Percentiles rank a stretch among this genome's conserved stretches.
These are phyloP conservation scores for Exobasidium cylindrosporum DNA, from an alignment of 1,284 basidiomycete species.

Conservation along the genomic window DNA sequence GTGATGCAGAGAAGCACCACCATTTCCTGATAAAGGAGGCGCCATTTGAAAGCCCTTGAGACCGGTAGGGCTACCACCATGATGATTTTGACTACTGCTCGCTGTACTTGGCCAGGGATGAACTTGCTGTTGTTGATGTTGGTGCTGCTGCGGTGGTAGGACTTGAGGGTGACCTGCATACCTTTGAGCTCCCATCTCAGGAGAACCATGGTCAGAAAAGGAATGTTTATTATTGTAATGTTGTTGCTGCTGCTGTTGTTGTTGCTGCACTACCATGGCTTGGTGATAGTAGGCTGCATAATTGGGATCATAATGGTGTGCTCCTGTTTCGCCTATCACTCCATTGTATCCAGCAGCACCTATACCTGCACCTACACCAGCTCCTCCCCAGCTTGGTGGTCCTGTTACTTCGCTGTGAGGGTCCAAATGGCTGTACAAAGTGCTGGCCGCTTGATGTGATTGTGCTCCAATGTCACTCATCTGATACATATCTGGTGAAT, in stretches of 20 bases:
- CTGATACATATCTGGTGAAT: constrained; percentile 2
- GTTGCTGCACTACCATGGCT: not conserved
- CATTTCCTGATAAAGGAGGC: no score
- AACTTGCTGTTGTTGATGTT: no score
- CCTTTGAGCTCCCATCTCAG: not conserved
- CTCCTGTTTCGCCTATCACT: not conserved
- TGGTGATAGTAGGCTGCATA: constrained; percentile 1
- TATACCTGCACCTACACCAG: not conserved
- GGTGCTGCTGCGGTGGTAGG: not conserved
- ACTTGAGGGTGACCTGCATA: not conserved
- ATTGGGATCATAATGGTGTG: constrained; percentile 6
- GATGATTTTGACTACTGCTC: not conserved
- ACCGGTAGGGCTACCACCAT: not conserved
- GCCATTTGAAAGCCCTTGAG: no score
- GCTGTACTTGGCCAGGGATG: not conserved
- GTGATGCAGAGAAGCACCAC: no score
- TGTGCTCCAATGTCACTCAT: constrained; percentile 3
- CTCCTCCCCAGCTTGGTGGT: not conserved
- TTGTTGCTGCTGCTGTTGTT: not conserved
- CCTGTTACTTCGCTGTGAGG: not conserved
- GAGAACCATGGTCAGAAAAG: not conserved
- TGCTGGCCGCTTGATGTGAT: not conserved
- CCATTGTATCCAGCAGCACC: not conserved
- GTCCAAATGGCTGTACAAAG: constrained; percentile 9
- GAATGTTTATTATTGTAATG: not conserved